Conservation (phyloP, 768 basidiomycete genomes). For the Phanerodontia chrysosporium region DNA sequence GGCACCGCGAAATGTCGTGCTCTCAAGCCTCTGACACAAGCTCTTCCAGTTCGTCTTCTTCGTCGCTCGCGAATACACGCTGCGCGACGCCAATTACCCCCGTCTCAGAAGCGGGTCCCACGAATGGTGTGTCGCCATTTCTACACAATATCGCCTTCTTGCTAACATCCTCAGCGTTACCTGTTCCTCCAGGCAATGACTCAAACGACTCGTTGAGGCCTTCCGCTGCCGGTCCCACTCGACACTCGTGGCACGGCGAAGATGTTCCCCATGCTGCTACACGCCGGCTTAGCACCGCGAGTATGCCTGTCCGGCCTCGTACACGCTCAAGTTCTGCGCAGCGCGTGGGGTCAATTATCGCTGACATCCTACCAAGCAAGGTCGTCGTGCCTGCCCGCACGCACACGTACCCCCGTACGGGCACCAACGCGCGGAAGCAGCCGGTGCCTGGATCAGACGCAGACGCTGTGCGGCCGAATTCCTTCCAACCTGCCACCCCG, state of each 20-base stretch:
- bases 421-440: conserved; percentile 3
- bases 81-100: conserved; percentile 28
- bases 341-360: conserved; percentile 45
- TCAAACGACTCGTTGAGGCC: conserved; percentile 12
- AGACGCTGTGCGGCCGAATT: background rate
- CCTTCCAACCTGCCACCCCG: background rate
- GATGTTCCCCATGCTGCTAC: conserved; percentile 10
- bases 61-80: conserved; percentile 21
- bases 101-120: conserved; percentile 23
- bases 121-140: conserved; percentile 17
- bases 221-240: conserved; percentile 2
- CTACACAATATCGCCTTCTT: background rate
- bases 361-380: conserved; percentile 53
- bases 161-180: background rate
- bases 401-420: conserved; percentile 14
- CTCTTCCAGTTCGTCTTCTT: conserved; percentile 26
- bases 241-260: conserved; percentile 25
- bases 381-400: conserved; percentile 19
- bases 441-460: conserved; percentile 3
- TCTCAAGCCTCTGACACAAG: conserved; percentile 27
- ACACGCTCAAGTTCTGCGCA: conserved; percentile 21
- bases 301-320: conserved; percentile 20
- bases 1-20: conserved; percentile 61
- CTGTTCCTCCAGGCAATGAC: conserved; percentile 1
- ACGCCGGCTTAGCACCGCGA: conserved; percentile 28